These are phyloP conservation scores for Scheffersomyces lignicola DNA, from an alignment of 1,139 yeast species.

Conservation along the genomic window DNA sequence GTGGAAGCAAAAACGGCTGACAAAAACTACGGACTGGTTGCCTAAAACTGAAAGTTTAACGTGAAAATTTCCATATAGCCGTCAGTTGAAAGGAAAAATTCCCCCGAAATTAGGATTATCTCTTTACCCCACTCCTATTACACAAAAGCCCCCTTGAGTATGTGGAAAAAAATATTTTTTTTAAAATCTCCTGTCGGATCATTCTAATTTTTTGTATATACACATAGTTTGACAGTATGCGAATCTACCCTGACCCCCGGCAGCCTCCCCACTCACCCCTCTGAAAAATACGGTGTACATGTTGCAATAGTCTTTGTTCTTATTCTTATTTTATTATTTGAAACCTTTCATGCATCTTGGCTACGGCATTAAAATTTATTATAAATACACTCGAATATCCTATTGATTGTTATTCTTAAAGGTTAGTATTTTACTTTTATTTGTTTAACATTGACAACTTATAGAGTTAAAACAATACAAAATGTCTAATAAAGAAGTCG, in stretches of 20 bases:
- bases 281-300: too few species aligned
- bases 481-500: constrained; percentile 1
- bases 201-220: constrained; percentile 1
- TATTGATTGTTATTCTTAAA: neutral
- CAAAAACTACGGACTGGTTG: neutral
- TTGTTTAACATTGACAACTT: neutral
- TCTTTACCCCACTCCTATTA: constrained; percentile 1
- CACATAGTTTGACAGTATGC: too few species aligned
- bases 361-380: constrained; percentile 1
- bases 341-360: too few species aligned
- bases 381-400: neutral
- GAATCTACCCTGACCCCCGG: constrained; percentile 1
- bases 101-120: neutral
- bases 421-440: neutral
- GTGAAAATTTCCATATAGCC: neutral
- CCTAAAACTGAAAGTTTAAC: neutral
- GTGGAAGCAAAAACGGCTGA: neutral
- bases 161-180: neutral
- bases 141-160: constrained; percentile 1
- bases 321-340: too few species aligned
- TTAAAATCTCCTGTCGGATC: constrained; percentile 1
- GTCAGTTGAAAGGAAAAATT: neutral
- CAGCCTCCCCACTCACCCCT: constrained; percentile 1
- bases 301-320: too few species aligned
- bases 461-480: neutral